These are phyloP conservation scores for Aspergillus latus DNA, from an alignment of 2,329 filamentous ascomycete species.

Conservation along the genomic window DNA sequence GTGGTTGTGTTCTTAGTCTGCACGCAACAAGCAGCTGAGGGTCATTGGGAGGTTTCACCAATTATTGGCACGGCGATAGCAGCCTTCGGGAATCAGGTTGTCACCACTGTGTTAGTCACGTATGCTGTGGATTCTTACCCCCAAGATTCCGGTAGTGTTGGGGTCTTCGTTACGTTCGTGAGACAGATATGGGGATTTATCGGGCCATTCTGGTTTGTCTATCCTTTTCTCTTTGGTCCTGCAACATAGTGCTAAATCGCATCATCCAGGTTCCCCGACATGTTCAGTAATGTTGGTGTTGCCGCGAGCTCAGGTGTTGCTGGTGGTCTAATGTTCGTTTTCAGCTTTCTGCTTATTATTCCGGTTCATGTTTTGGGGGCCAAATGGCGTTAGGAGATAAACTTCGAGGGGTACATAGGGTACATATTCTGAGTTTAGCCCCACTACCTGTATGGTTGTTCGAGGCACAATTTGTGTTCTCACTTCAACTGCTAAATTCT, in stretches of 20 bases:
- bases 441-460: too few relatives aligned
- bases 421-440: too few relatives aligned
- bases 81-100: constrained; percentile 60
- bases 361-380: constrained; percentile 15
- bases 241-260: neutral
- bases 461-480: too few relatives aligned
- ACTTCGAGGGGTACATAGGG: neutral
- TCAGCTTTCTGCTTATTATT: constrained; percentile 19
- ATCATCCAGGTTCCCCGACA: constrained; percentile 32
- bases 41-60: constrained; percentile 58
- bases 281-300: constrained; percentile 39
- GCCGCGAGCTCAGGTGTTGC: constrained; percentile 33
- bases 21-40: constrained; percentile 46
- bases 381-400: constrained; percentile 14
- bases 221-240: too few relatives aligned
- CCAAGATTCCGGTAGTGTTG: constrained; percentile 56
- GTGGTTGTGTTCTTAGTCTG: constrained; percentile 60
- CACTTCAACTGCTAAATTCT: too few relatives aligned
- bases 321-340: constrained; percentile 28
- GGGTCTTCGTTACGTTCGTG: constrained; percentile 61
- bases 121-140: constrained; percentile 61
- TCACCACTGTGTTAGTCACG: constrained; percentile 63
- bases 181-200: constrained; percentile 44
- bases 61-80: constrained; percentile 57
- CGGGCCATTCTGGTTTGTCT: constrained; percentile 40